A percentile compares a stretch with the other conserved stretches of the same genome.
phyloP scores from a whole-genome alignment of 2,329 filamentous ascomycete genomes.

The Cercospora canescens region DNA sequence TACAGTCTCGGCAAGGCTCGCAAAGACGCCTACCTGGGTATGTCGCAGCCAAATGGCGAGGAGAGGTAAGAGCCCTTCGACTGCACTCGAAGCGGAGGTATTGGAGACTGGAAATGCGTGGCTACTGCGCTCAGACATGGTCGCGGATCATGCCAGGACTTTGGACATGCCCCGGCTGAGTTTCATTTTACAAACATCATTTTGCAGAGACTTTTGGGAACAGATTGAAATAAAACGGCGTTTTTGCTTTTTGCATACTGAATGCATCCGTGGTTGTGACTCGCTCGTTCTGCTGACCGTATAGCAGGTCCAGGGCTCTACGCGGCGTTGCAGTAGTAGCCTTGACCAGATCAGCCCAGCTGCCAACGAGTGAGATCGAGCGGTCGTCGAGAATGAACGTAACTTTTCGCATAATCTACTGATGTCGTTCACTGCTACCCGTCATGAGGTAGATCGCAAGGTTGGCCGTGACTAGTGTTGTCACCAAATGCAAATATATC shows the following conservation, averaged over 20 bases:
- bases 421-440: neutral
- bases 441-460: neutral
- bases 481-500: too few relatives aligned
- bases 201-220: neutral
- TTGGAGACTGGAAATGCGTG: neutral
- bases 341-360: too few relatives aligned
- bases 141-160: neutral
- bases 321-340: too few relatives aligned
- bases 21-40: neutral
- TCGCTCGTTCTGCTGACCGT: neutral
- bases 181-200: neutral
- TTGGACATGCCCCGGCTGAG: neutral
- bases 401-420: too few relatives aligned
- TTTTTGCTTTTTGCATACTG: neutral
- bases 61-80: neutral
- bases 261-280: neutral
- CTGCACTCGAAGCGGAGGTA: neutral
- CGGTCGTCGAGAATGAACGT: too few relatives aligned
- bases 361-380: too few relatives aligned
- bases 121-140: neutral
- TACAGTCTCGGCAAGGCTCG: neutral
- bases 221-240: slow-evolving; percentile 1
- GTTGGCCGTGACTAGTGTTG: neutral
- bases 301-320: too few relatives aligned
- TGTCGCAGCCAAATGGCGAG: neutral